Base-by-base conservation (phyloP, 768 basidiomycete species). In the Udeniomyces megalosporus region DNA sequence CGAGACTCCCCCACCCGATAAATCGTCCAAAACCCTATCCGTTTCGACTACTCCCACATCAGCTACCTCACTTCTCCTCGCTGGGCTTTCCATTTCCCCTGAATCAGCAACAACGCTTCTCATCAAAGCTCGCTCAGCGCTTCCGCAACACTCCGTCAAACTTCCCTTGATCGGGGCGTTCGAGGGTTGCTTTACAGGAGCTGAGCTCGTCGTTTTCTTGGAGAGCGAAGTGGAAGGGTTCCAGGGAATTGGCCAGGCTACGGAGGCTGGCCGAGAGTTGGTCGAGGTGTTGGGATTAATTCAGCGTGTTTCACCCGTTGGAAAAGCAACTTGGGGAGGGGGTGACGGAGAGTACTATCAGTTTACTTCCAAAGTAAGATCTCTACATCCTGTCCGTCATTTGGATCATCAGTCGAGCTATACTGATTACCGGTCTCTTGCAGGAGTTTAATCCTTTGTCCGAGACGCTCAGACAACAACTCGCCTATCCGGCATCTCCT, bases 321-420 rank as follows among this genome's bases (percentile, higher is more conserved):
- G 57, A 12, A 65, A 59, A 45, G 57, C 51, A 35, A 53, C 63
- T 0, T 63, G 62, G 62, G 63, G 58, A 2, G 52, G 44, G 4
- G 47, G 58, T 10, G 63, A 45, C 3, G 63, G 58, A 14, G 63
- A 59, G 35, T 59, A 42, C 35, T 65, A 65, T n/a, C 58, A 59
- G 20, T 60, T 65, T n/a, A 65, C 57, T 3, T 51, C 48, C 31
- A 60, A 60, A 52, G 60, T 61, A 35, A 14, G 49, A 46, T 26
- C 4, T 14, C n/a, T 20, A 17, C n/a, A 4, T 4, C 42, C 15
- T 35, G 34, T 12, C 24, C 46, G 31, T 3, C 20, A 48, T 20
- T 15, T 44, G 7, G 20, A 14, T 3, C 17, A 11, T 47, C 29
- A 15, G 5, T 6, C 0, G 28, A 28, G 28, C 28, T 42, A 20